Evolutionary conservation across 129 eudicot species (phyloP).

Genomic region (Artemisia tridentata): DNA sequence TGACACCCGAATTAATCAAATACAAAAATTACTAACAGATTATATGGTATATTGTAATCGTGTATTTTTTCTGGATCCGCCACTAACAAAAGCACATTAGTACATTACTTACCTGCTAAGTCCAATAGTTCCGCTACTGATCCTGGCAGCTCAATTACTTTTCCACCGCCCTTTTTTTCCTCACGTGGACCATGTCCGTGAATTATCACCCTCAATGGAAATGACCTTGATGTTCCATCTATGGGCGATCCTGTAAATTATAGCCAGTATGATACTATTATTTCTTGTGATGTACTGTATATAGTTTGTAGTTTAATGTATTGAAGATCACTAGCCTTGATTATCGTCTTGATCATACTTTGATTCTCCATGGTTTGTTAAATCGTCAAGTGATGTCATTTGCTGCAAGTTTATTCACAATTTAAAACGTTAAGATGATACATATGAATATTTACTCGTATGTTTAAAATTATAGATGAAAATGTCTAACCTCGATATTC

Average conservation of each 20-base stretch:
- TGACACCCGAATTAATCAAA: constrained; percentile 23
- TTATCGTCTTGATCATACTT: constrained; percentile 25
- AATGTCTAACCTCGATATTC: constrained; percentile 50
- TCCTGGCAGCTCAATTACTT: constrained; percentile 69
- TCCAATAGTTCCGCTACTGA: constrained; percentile 57
- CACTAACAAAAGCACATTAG: not conserved
- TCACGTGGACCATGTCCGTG: constrained; percentile 73
- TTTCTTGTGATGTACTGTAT: not conserved
- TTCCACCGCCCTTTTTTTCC: constrained; percentile 45
- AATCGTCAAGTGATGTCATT: constrained; percentile 29
- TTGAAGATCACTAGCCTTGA: constrained; percentile 33
- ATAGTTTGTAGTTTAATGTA: constrained; percentile 7
- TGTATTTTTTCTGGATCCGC: not conserved
- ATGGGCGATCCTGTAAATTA: constrained; percentile 42
- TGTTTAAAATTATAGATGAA: too few species aligned
- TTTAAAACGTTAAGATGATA: not conserved
- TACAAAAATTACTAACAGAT: constrained; percentile 5
- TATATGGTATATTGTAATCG: not conserved
- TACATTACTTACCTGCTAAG: constrained; percentile 58
- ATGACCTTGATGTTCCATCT: constrained; percentile 20
- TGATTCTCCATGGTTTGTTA: constrained; percentile 39
- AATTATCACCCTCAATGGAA: constrained; percentile 57
- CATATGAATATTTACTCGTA: not conserved
- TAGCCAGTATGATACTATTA: not conserved
- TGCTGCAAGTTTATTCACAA: constrained; percentile 38